Evolutionary conservation across 2,329 filamentous ascomycete genomes (phyloP).

Genomic region (Venturia carpophila): DNA sequence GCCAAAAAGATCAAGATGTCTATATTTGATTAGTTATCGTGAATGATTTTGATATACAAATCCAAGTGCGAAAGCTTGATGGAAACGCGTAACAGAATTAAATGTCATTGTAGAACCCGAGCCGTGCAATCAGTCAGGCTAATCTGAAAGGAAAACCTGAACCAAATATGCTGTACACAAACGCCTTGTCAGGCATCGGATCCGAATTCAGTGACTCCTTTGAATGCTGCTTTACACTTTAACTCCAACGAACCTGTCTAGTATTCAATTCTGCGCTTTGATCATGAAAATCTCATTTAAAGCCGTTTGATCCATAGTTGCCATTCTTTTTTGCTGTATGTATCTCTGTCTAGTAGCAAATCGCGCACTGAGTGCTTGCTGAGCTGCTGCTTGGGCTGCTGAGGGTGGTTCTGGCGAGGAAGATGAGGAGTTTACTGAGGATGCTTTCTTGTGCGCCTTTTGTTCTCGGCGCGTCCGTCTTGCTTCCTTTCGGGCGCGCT

Average conservation of each 20-base stretch:
- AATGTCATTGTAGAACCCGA: background rate
- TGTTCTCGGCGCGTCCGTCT: conserved; percentile 17
- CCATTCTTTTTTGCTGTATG: conserved; percentile 81
- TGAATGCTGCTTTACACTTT: background rate
- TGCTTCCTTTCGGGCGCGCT: conserved; percentile 18
- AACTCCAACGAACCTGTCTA: background rate
- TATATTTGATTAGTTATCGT: background rate
- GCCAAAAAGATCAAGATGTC: too few species aligned
- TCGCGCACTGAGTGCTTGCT: conserved; percentile 41
- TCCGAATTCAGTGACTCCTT: background rate
- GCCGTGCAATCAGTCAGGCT: too few species aligned
- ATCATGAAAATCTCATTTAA: conserved; percentile 77
- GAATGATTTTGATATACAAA: background rate
- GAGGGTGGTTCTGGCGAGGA: conserved; percentile 1
- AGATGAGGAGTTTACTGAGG: background rate
- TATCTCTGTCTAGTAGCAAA: conserved; percentile 72
- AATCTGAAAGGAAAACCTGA: too few species aligned
- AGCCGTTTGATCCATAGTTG: conserved; percentile 70
- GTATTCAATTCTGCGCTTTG: conserved; percentile 36
- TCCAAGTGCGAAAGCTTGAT: background rate
- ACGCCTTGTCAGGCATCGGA: background rate
- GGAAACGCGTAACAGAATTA: background rate
- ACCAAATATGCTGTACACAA: background rate
- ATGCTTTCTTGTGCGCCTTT: conserved; percentile 14
- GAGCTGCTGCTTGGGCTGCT: background rate